These are phyloP conservation scores for Septoria petroselini DNA, from an alignment of 2,329 filamentous ascomycete genomes.

Conservation along the genomic window DNA sequence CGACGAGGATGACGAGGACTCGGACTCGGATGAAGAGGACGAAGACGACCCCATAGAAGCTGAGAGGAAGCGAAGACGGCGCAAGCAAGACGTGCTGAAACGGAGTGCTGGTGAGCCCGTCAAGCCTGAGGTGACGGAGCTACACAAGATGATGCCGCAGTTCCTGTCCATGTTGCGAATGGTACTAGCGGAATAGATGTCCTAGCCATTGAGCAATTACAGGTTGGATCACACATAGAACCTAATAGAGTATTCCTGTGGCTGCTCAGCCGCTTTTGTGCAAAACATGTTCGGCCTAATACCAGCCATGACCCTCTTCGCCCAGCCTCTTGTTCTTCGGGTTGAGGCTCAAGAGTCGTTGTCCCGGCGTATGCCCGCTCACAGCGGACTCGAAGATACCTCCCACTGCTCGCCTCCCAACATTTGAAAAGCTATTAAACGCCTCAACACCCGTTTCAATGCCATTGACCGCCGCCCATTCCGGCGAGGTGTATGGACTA, in stretches of 20 bases:
- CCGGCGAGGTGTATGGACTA: conserved; percentile 47
- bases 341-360: conserved; percentile 58
- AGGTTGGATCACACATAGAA: no score
- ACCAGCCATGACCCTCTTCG: conserved; percentile 57
- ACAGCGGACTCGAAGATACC: conserved; percentile 59
- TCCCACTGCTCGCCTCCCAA: conserved; percentile 56
- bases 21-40: conserved; percentile 66
- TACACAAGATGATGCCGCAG: conserved; percentile 36
- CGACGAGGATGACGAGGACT: conserved; percentile 65
- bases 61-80: conserved; percentile 73
- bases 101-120: conserved; percentile 39
- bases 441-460: conserved; percentile 28
- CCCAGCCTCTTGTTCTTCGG: conserved; percentile 53
- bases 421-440: conserved; percentile 54
- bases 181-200: conserved; percentile 34
- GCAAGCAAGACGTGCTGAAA: conserved; percentile 71
- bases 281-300: conserved; percentile 9
- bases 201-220: no score
- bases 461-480: conserved; percentile 58
- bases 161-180: conserved; percentile 39
- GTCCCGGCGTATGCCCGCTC: conserved; percentile 54
- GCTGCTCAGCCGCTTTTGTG: no score
- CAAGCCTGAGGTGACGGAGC: conserved; percentile 38
- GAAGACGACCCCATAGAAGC: conserved; percentile 83
- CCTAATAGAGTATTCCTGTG: no score